These are phyloP conservation scores for Athelia sp. DNA, from an alignment of 1,284 basidiomycete genomes.

Conservation along the genomic window DNA sequence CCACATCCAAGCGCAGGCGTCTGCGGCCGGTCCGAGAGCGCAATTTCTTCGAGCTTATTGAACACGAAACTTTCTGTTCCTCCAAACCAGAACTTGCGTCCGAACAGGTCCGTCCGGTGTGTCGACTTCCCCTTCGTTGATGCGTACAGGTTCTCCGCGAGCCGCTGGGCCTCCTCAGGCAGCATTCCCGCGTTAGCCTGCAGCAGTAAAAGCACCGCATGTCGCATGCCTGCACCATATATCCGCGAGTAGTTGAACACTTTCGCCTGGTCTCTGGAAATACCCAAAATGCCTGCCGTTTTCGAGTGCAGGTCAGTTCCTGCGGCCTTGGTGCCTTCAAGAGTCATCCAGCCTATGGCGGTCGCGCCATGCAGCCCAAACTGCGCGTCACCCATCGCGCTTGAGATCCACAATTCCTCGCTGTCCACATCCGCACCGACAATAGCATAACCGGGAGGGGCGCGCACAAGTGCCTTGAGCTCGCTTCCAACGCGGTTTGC, in stretches of 20 bases:
- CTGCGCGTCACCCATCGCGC: conserved; percentile 98
- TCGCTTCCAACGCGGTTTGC: conserved; percentile 96
- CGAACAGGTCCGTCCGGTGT: conserved; percentile 63
- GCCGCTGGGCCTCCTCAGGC: conserved; percentile 72
- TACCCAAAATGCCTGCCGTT: conserved; percentile 91
- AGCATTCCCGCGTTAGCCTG: conserved; percentile 84
- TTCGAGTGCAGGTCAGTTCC: conserved; percentile 98
- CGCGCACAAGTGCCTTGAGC: conserved; percentile 95
- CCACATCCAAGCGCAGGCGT: conserved; percentile 95
- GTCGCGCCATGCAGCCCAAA: conserved; percentile 97
- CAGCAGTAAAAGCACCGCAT: conserved; percentile 85
- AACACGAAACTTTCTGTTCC: conserved; percentile 98
- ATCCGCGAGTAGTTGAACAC: conserved; percentile 99
- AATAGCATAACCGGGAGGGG: conserved; percentile 89
- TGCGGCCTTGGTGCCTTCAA: conserved; percentile 95
- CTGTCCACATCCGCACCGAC: conserved; percentile 99
- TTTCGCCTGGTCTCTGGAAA: conserved; percentile 93
- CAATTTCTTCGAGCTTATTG: conserved; percentile 98
- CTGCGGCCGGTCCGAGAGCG: conserved; percentile 79
- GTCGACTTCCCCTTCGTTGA: conserved; percentile 93
- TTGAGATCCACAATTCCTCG: conserved; percentile 99
- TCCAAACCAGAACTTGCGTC: conserved; percentile 92
- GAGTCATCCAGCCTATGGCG: conserved; percentile 99
- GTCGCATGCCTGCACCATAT: conserved; percentile 95
- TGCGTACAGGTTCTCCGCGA: conserved; percentile 86